Base-by-base conservation (phyloP, 192 early-diverging fungal species). In the Podila minutissima region DNA sequence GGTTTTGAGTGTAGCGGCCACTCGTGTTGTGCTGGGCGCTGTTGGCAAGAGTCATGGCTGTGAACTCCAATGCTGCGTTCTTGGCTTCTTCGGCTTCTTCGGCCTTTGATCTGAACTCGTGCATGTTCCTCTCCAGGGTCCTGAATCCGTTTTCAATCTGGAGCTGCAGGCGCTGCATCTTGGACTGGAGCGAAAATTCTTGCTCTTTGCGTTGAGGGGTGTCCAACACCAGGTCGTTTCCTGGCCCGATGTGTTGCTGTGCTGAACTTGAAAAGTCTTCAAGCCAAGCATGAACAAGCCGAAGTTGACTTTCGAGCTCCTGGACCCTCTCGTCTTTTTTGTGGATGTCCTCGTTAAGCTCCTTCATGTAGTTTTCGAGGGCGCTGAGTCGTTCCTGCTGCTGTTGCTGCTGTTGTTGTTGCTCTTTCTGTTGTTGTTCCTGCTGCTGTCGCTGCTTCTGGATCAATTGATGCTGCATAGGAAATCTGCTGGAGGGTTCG, bases 291-390 rank as follows among this genome's bases (percentile, higher is more conserved):
- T 61, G 64, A 58, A 81, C 60, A 61, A 81, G 51, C 15, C 77
- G 61, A 10, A 81, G 63, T 33, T 81, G 71, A 12, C 71, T 64
- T 62, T 81, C 71, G 55, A 81, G 71, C 1, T 69, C 53, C 1
- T 28, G 48, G 33, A 81, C 46, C 5, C 62, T 65, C 57, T 81
- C 77, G 29, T 81, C 77, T 62, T 73, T 81, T 62, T 81, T 81
- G 38, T 17, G 59, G 55, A 73, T 73, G 11, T 81, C 77, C 5
- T 81, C 77, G 35, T 73, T 69, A 13, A 81, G 48, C 32, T 81
- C 77, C 32, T 73, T 72, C 71, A 81, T 81, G 58, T 81, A 81
- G 3, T 69, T 73, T 29, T 81, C 77, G 15, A 81, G 46, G 0
- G 66, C 62, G 0, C 29, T 59, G n/a, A 81, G 53, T 8, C 67